Evolutionary conservation across 1,139 yeast genomes (phyloP).

Genomic region (Taiozyma sp.): DNA sequence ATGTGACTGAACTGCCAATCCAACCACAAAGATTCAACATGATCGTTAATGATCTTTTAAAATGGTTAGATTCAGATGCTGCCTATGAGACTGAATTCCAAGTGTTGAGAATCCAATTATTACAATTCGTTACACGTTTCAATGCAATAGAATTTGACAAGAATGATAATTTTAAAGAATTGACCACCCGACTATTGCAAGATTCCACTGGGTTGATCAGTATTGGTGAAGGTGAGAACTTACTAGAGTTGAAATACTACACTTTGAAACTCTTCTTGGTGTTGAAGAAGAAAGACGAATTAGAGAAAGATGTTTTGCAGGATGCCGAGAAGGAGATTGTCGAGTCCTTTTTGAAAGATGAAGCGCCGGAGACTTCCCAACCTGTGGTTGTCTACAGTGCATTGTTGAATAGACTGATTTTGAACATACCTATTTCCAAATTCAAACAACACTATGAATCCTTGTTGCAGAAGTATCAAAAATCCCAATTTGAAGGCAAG

Average conservation of each 20-base stretch:
- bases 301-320: constrained; percentile 27
- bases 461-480: constrained; percentile 18
- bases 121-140: constrained; percentile 38
- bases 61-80: constrained; percentile 57
- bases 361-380: constrained; percentile 16
- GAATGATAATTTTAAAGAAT: constrained; percentile 18
- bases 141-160: constrained; percentile 15
- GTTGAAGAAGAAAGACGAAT: constrained; percentile 24
- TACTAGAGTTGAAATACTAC: constrained; percentile 39
- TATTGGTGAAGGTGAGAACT: constrained; percentile 31
- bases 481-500: constrained; percentile 25
- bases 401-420: constrained; percentile 17
- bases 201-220: constrained; percentile 48
- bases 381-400: constrained; percentile 17
- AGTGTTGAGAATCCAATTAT: constrained; percentile 44
- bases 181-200: constrained; percentile 33
- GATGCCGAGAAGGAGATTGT: constrained; percentile 23
- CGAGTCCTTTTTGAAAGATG: constrained; percentile 21
- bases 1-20: constrained; percentile 32
- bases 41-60: constrained; percentile 45
- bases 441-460: constrained; percentile 16
- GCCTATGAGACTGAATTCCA: constrained; percentile 54
- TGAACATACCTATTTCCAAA: constrained; percentile 9
- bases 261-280: constrained; percentile 40
- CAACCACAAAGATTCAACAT: constrained; percentile 57